Evolutionary conservation across 352 stramenopile genomes (phyloP).

Genomic region (Phytophthora hybrid): DNA sequence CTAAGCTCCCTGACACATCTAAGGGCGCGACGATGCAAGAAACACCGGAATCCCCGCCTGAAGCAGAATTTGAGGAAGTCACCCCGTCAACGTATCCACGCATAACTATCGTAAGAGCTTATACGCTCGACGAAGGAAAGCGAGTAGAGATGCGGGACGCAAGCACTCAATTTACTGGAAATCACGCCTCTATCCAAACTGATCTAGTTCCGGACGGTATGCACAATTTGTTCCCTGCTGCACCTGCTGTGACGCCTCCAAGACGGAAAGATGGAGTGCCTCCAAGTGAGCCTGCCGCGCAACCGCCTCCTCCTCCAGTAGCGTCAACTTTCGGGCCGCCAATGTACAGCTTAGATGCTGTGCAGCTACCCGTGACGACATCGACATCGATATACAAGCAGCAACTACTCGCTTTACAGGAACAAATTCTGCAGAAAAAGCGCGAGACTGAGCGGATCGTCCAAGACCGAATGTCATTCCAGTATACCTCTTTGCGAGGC

Average conservation of each 20-base stretch:
- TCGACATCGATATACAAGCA: conserved; percentile 77
- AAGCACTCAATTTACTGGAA: conserved; percentile 77
- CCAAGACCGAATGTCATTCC: conserved; percentile 62
- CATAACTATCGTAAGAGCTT: conserved; percentile 67
- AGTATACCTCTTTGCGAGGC: conserved; percentile 62
- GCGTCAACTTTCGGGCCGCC: conserved; percentile 11
- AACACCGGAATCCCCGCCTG: background rate
- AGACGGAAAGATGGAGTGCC: background rate
- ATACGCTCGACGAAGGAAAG: conserved; percentile 24
- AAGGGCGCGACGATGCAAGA: background rate
- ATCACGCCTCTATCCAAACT: conserved; percentile 74
- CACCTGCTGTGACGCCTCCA: background rate
- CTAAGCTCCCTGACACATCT: too few species aligned
- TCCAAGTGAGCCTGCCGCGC: background rate
- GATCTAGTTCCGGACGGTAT: conserved; percentile 70
- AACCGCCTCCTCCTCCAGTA: conserved; percentile 8
- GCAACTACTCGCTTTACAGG: conserved; percentile 62
- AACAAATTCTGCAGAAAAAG: conserved; percentile 77
- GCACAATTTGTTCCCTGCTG: conserved; percentile 41
- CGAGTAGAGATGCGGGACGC: conserved; percentile 68
- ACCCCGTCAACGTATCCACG: conserved; percentile 13
- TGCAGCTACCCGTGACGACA: conserved; percentile 38
- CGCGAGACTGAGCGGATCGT: conserved; percentile 70
- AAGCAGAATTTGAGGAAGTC: background rate
- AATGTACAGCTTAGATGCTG: conserved; percentile 47